Evolutionary conservation across 768 basidiomycete genomes (phyloP).

Genomic region (Leccinum incarnatum): DNA sequence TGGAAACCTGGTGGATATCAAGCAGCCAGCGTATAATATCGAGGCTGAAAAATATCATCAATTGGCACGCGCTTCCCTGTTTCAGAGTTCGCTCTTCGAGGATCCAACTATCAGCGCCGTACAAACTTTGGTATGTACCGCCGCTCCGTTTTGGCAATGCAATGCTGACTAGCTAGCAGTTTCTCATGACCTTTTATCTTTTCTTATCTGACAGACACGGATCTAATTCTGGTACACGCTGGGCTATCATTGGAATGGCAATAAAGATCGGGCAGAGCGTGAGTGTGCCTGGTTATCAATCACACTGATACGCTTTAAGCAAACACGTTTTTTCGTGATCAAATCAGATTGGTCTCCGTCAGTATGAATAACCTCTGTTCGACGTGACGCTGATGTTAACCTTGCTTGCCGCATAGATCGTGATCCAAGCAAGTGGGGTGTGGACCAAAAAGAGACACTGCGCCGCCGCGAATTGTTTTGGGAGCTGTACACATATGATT

Average conservation of each 20-base stretch:
- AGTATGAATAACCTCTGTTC: slow-evolving; percentile 26
- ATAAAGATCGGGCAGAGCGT: slow-evolving; percentile 72
- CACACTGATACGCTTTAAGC: neutral
- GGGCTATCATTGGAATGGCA: slow-evolving; percentile 67
- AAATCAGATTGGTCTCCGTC: slow-evolving; percentile 66
- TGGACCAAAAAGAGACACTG: slow-evolving; percentile 54
- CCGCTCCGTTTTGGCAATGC: slow-evolving; percentile 24
- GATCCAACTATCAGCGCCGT: slow-evolving; percentile 67
- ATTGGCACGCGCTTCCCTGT: slow-evolving; percentile 61
- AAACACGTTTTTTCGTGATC: slow-evolving; percentile 6
- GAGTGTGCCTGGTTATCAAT: slow-evolving; percentile 32
- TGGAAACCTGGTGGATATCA: slow-evolving; percentile 59
- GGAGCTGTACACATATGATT: slow-evolving; percentile 47
- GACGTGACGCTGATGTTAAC: slow-evolving; percentile 7
- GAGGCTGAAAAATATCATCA: slow-evolving; percentile 74
- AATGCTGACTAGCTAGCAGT: slow-evolving; percentile 38
- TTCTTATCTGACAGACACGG: slow-evolving; percentile 70
- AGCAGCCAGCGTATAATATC: slow-evolving; percentile 54
- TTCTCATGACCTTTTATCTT: slow-evolving; percentile 68
- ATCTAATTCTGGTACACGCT: slow-evolving; percentile 59
- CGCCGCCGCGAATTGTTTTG: slow-evolving; percentile 67
- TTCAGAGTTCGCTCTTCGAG: slow-evolving; percentile 62
- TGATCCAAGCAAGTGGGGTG: slow-evolving; percentile 66
- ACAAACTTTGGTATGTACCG: slow-evolving; percentile 55
- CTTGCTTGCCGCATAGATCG: slow-evolving; percentile 44